Evolutionary conservation across 208 protist species (phyloP), one percentile per base, ranked within the genome.

Genomic region (Acanthamoeba lugdunensis): DNA sequence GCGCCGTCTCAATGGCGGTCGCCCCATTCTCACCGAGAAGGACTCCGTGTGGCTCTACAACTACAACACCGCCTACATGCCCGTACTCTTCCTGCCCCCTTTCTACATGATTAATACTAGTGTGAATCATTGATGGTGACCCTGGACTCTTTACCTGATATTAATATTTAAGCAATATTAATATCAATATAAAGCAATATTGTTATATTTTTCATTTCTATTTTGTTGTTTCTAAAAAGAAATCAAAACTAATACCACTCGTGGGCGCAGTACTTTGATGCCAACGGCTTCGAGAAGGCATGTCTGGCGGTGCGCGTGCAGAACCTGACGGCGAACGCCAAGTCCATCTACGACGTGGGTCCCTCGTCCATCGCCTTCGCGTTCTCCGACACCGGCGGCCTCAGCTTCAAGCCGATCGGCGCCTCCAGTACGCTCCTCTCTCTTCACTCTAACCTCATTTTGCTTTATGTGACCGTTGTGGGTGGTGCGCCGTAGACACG

Each of bases 1-100:
- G 33, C 28, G 33, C n/a, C 69, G 69, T 14, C 69, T 79, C 33
- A 79, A 79, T 45, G 30, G 30, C 28, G 28, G 30, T 5, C 69
- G 69, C n/a, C 69, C 69, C 21, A 79, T 79, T 14, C 37, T 50
- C 69, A 79, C 69, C 28, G 28, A 37, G 28, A 37, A 48, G 28
- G 69, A 79, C 69, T 79, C 69, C 28, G 69, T 79, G 69, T 79
- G 69, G 69, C 69, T 79, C 33, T 79, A 79, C 69, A 79, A 79
- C 69, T 79, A 79, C 37, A 79, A 79, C 69, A 48, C 69, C 2
- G 69, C 69, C 69, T 79, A 79, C 69, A 79, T 79, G 69, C 69
- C 69, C 21, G 69, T 45, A 45, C 28, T 5, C 4, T 28, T 45
- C 33, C 41, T 28, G 9, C 25, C 25, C 23, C 1, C 23, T 2